A percentile compares a stretch with the other conserved stretches of the same genome.
Evolutionary conservation across 495 filamentous ascomycete species (phyloP).

Genomic region (Podospora australis): DNA sequence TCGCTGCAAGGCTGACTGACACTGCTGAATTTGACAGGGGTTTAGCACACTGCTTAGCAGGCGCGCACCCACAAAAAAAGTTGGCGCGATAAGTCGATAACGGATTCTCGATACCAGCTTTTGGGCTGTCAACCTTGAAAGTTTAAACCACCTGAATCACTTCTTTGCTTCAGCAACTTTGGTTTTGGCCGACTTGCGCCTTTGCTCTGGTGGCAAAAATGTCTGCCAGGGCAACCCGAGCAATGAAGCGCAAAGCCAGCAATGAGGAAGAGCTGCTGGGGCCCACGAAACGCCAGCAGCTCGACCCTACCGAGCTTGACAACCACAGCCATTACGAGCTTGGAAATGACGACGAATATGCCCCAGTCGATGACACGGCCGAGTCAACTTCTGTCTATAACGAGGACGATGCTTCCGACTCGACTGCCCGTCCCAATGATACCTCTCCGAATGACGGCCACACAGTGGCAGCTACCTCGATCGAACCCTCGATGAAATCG

Average conservation of each 20-base stretch:
- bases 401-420: conserved; percentile 8
- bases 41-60: conserved; percentile 7
- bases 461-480: conserved; percentile 24
- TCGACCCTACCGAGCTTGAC: conserved; percentile 1
- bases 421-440: not conserved
- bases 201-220: not conserved
- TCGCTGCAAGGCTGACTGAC: conserved; percentile 9
- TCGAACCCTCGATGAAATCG: conserved; percentile 42
- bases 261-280: not conserved
- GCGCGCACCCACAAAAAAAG: conserved; percentile 23
- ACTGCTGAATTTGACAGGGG: not conserved
- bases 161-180: not conserved
- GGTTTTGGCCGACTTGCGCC: not conserved
- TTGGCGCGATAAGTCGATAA: no score
- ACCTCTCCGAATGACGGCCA: conserved; percentile 9
- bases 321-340: no score
- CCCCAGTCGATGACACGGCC: not conserved
- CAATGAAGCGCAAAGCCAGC: conserved; percentile 13
- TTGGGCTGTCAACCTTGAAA: not conserved
- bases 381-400: conserved; percentile 13
- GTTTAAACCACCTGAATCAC: not conserved
- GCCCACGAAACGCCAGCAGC: conserved; percentile 8
- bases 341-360: no score
- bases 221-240: not conserved
- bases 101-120: not conserved